Evolutionary conservation across 345 rosid species (phyloP), one percentile per base, ranked within the genome.

Genomic region (Camelina hispida): DNA sequence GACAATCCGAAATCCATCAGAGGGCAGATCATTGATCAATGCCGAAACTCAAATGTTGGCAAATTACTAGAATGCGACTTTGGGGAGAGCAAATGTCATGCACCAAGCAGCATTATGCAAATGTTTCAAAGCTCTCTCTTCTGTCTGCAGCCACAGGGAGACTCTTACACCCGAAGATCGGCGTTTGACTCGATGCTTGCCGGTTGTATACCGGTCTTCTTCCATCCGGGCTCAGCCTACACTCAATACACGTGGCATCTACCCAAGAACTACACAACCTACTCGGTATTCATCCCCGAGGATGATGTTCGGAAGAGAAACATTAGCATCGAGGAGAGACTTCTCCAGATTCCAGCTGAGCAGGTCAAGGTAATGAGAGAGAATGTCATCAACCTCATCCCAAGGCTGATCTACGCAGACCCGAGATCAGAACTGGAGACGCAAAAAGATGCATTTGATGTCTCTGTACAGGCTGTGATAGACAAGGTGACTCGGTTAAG

Each of bases 41-140:
- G 98, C n/a, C 82, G 66, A 72, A 71, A 75, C 15, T 87, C 93
- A 4, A 70, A 85, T 20, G 82, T 72, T 58, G 58, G 97, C 63
- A 93, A 87, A 69, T 77, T 93, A 38, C 67, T 91, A 84, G 93
- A 91, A 78, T 91, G 98, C 51, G 93, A 87, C 79, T 83, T 87
- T 35, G 98, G 98, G 76, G 97, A 89, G 81, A 91, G 96, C 80
- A 91, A 89, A 78, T 93, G 98, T 68, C 97, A 91, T 82, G 89
- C 94, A 6, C 97, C 98, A 0, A 89, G 96, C 79, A 91, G 94
- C 68, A 87, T 91, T 71, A 93, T 84, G 94, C 87, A 84, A 82
- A 88, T 85, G 93, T 89, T 94, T 67, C 97, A 91, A 79, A 77
- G 89, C 78, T 94, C 91, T 42, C 76, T 84, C 69, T 88, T 87